Percentiles rank a stretch among this genome's conserved stretches.
Conservation (phyloP, 768 basidiomycete species). For the Rhizopogon sp. region DNA sequence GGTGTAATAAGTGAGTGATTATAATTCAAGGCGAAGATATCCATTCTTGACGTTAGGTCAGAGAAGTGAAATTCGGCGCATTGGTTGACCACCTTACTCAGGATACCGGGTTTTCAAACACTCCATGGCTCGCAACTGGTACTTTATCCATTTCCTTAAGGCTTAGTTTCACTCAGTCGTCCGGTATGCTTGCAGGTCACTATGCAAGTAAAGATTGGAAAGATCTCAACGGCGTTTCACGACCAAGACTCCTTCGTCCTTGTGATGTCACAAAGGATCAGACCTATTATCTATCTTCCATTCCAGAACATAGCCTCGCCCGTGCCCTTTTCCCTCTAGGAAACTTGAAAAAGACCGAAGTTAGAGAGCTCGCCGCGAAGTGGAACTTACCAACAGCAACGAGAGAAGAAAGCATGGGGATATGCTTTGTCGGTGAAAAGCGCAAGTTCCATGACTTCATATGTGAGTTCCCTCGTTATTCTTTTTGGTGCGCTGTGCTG, state of each 20-base stretch:
- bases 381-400: conserved; percentile 66
- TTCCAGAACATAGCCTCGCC: conserved; percentile 58
- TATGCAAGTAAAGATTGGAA: conserved; percentile 72
- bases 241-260: conserved; percentile 51
- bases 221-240: conserved; percentile 12
- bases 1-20: conserved; percentile 71
- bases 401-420: conserved; percentile 85
- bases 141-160: conserved; percentile 1
- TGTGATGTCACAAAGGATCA: conserved; percentile 77
- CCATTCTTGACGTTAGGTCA: conserved; percentile 21
- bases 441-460: conserved; percentile 68
- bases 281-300: conserved; percentile 83
- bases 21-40: neutral
- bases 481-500: neutral
- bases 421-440: conserved; percentile 91
- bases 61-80: conserved; percentile 90
- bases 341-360: conserved; percentile 58
- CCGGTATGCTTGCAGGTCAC: conserved; percentile 51
- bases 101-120: conserved; percentile 23
- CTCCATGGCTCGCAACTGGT: conserved; percentile 82
- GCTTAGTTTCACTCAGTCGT: neutral
- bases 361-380: conserved; percentile 63
- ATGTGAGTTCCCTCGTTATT: conserved; percentile 32
- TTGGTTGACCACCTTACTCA: conserved; percentile 58
- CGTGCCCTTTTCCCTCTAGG: conserved; percentile 81